Evolutionary conservation across 2,329 filamentous ascomycete genomes (phyloP).

Genomic region (Pseudocercospora vitis): DNA sequence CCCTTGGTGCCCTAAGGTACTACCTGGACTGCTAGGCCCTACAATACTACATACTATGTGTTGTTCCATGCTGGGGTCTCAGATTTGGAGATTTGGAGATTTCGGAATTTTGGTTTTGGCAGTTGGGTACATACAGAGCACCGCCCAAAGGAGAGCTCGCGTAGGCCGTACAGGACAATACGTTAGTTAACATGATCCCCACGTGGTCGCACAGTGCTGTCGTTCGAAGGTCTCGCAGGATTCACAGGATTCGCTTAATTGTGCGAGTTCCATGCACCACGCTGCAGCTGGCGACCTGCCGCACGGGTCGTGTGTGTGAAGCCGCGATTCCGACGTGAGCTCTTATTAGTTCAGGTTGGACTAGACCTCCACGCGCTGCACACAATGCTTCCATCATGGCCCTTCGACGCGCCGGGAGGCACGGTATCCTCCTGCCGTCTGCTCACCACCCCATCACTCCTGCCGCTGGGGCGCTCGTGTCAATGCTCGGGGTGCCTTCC

Average conservation of each 20-base stretch:
- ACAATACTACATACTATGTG: no score
- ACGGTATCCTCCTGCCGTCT: slow-evolving; percentile 21
- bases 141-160: slow-evolving; percentile 14
- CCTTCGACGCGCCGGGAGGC: slow-evolving; percentile 2
- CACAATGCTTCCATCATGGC: slow-evolving; percentile 19
- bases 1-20: no score
- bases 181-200: no score
- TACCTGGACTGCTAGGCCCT: no score
- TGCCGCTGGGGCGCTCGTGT: slow-evolving; percentile 5
- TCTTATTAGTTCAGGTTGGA: slow-evolving; percentile 10
- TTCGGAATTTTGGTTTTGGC: no score
- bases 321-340: slow-evolving; percentile 15
- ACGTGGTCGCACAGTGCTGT: slow-evolving; percentile 23
- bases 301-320: slow-evolving; percentile 19
- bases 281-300: slow-evolving; percentile 20
- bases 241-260: slow-evolving; percentile 17
- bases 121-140: no score
- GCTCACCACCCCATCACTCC: not conserved
- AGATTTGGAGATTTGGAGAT: no score
- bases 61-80: no score
- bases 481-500: slow-evolving; percentile 12
- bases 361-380: slow-evolving; percentile 6
- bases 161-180: slow-evolving; percentile 8
- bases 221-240: slow-evolving; percentile 15
- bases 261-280: slow-evolving; percentile 21